phyloP scores from a whole-genome alignment of 2,329 filamentous ascomycete species.

The Xylariaceae sp. region DNA sequence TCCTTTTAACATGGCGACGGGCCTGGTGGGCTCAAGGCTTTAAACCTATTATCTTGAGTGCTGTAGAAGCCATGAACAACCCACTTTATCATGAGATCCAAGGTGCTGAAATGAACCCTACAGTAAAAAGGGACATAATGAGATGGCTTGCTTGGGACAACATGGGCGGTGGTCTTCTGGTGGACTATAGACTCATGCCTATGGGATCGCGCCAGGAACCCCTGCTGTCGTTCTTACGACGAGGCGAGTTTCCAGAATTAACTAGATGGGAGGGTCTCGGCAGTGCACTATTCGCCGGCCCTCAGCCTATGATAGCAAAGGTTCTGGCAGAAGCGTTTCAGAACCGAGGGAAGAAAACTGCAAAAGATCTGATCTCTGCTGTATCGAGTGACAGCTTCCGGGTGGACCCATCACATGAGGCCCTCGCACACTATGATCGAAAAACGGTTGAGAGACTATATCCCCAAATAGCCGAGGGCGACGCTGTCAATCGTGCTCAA shows the following conservation, averaged over 20 bases:
- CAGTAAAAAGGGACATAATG: conserved; percentile 65
- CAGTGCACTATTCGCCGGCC: conserved; percentile 67
- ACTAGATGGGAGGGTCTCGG: conserved; percentile 69
- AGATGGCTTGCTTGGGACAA: conserved; percentile 90
- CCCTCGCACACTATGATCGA: conserved; percentile 73
- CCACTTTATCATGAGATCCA: conserved; percentile 70
- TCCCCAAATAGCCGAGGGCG: conserved; percentile 56
- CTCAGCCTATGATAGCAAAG: conserved; percentile 56
- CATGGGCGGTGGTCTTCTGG: conserved; percentile 78
- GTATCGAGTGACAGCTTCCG: conserved; percentile 55
- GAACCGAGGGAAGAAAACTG: conserved; percentile 48
- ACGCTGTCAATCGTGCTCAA: conserved; percentile 49
- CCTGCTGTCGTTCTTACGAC: conserved; percentile 65
- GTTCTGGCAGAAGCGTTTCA: conserved; percentile 57
- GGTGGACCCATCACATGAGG: conserved; percentile 57
- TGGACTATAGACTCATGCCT: conserved; percentile 74
- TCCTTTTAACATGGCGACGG: conserved; percentile 81
- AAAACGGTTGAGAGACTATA: conserved; percentile 61
- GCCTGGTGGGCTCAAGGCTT: conserved; percentile 97
- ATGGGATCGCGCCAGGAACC: conserved; percentile 73
- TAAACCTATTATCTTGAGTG: conserved; percentile 72
- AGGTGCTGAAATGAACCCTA: conserved; percentile 50
- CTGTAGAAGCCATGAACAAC: conserved; percentile 76
- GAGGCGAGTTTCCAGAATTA: conserved; percentile 66
- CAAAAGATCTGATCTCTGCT: conserved; percentile 59